Base-by-base conservation (phyloP, 768 basidiomycete species). In the Lactifluus pinguis region DNA sequence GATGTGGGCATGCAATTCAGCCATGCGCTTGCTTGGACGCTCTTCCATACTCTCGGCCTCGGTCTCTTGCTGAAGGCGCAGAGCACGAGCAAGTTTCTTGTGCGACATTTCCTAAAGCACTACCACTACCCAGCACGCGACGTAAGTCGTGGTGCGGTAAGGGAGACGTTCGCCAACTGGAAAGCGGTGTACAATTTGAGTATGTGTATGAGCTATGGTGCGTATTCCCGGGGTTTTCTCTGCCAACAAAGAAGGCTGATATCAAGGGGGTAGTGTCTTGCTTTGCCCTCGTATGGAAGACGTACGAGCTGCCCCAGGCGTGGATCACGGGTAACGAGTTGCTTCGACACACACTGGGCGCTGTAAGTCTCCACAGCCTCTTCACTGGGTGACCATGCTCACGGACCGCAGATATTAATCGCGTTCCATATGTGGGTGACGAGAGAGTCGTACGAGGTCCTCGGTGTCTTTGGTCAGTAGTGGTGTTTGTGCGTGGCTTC, bases 161-260 rank as follows among this genome's bases (percentile, higher is more conserved):
- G 85, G 42, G 97, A 99, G 70, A 92, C 95, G 0, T 99, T 98
- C 67, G 79, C 82, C 30, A 98, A 97, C 72, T 99, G 95, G 94
- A 98, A 98, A 73, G 79, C 79, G 5, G 79, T 92, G 30, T 98
- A 95, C 71, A 98, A 98, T 72, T 72, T 93, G 72, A 93, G 89
- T 72, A 78, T 95, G 79, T 87, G 85, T 72, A 97, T 98, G 94
- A 95, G 89, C 4, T 98, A 95, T 71, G 85, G 94, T 95, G 60
- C 19, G 79, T 73, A 8, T 19, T 38, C 15, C 8, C 7, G 25
- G 25, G 25, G 29, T 34, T 44, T 25, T 17, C 41, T 32, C n/a
- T 44, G 50, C 2, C 52, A 1, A 53, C 7, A 7, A 44, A 17
- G 15, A n/a, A 25, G 30, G 21, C 56, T 58, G 55, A 57, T 56